These are phyloP conservation scores for Stellera chamaejasme DNA, from an alignment of 345 rosid genomes.

Conservation along the genomic window DNA sequence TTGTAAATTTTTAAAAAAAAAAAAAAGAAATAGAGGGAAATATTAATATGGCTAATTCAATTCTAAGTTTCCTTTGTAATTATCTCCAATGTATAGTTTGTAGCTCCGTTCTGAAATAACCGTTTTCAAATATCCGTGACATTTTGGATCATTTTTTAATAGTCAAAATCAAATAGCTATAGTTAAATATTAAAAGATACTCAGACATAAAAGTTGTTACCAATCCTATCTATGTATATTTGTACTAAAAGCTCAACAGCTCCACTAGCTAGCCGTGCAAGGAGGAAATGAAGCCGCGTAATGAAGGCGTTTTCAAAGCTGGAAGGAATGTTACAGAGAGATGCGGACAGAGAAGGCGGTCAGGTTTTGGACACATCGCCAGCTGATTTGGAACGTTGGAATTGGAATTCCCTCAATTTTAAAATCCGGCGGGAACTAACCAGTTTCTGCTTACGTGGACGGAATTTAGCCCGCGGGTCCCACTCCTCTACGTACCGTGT, in stretches of 20 bases:
- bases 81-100: no score
- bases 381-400: slow-evolving; percentile 19
- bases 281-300: not conserved
- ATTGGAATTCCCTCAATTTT: slow-evolving; percentile 2
- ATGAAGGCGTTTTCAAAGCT: slow-evolving; percentile 3
- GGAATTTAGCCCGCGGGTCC: slow-evolving; percentile 31
- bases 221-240: no score
- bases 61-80: no score
- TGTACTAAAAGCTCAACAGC: not conserved
- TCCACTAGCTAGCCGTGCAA: slow-evolving; percentile 3
- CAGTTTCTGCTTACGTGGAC: slow-evolving; percentile 23
- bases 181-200: no score
- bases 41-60: no score
- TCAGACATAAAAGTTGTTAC: no score
- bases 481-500: slow-evolving; percentile 18
- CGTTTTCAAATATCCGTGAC: no score
- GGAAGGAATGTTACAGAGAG: slow-evolving; percentile 19
- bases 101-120: no score
- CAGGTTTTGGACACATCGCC: slow-evolving; percentile 27
- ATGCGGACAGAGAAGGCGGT: slow-evolving; percentile 38
- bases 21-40: no score
- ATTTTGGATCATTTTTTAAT: no score
- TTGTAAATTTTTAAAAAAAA: no score
- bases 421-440: slow-evolving; percentile 21
- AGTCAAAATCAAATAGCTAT: no score